These are phyloP conservation scores for Neovahlkampfia damariscottae DNA, from an alignment of 78 protist genomes.

Conservation along the genomic window DNA sequence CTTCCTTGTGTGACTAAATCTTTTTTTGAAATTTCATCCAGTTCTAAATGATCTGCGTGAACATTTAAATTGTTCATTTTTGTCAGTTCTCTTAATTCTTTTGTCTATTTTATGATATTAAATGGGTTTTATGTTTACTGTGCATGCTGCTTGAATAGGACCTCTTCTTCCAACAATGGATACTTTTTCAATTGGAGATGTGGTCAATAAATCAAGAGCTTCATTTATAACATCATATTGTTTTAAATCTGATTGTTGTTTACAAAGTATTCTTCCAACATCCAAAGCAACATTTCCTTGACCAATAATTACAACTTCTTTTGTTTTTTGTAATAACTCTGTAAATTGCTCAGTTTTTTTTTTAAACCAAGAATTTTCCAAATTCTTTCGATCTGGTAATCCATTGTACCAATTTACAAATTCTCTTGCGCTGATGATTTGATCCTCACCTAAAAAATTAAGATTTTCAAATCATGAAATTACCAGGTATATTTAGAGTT, in stretches of 20 bases:
- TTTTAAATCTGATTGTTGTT: background rate
- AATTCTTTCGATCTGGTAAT: too few relatives aligned
- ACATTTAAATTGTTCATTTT: background rate
- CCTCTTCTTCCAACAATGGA: conserved; percentile 50
- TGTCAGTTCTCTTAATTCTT: conserved; percentile 42
- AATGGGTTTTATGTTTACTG: too few relatives aligned
- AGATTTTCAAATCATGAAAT: background rate
- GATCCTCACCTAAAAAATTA: too few relatives aligned
- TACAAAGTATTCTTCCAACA: conserved; percentile 37
- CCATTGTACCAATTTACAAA: conserved; percentile 73
- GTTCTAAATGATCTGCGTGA: background rate
- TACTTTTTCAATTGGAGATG: conserved; percentile 5
- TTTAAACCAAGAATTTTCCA: too few relatives aligned
- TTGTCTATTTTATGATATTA: too few relatives aligned
- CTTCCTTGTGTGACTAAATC: background rate
- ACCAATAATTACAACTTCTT: conserved; percentile 19
- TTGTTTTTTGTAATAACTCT: background rate
- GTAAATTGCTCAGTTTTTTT: background rate
- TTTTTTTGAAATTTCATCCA: background rate
- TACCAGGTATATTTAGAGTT: conserved; percentile 19
- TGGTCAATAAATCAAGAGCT: background rate
- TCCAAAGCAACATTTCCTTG: conserved; percentile 76
- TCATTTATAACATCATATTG: conserved; percentile 15
- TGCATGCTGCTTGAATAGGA: conserved; percentile 35
- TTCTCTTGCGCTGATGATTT: conserved; percentile 53